Evolutionary conservation across 176 grass and related monocot species (phyloP), one percentile per base, ranked within the genome.

Genomic region (Eragrostis curvula): DNA sequence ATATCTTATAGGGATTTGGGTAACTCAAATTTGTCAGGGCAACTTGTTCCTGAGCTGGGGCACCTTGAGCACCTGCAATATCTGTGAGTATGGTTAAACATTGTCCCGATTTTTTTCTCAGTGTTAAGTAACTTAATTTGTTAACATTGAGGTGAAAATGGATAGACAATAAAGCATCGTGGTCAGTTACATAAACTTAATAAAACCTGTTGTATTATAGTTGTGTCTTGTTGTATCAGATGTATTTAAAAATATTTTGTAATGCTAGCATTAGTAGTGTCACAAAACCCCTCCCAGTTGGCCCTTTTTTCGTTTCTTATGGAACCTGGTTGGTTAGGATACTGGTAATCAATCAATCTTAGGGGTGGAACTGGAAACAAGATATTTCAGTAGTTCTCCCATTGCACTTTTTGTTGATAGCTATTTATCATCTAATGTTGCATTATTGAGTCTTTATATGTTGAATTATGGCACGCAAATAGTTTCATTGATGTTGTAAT

Each of bases 1-100:
- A 2, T 81, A 28, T 56, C 77, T 60, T 89, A 49, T 77, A 93
- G 94, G 80, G 90, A 93, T 90, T 74, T 97, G 68, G 94, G 88
- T 48, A 93, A 85, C 85, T 97, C 88, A 75, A 91, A 97, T 93
- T 89, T 97, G 70, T 89, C 88, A 27, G 90, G 91, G 13, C 78
- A 63, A 80, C 86, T 97, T 82, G 84, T 93, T 55, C 55, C 88
- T 80, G 88, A 91, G 78, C 84, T 97, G 79, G 88, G 73, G 50
- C 80, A 59, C 70, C 88, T 97, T 39, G 86, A 93, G 69, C 86
- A 91, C 81, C 78, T 97, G 56, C 94, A 97, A 70, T 97, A 93
- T 88, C 61, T 97, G 94, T 97, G 75, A 91, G 85, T 63, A 15
- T 70, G 18, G 15, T 23, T 63, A 43, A 18, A 27, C 15, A 66